A percentile compares a stretch with the other conserved stretches of the same genome.
Evolutionary conservation across 306 rosid genomes (phyloP).

Genomic region (Pterocarpus macrocarpus): DNA sequence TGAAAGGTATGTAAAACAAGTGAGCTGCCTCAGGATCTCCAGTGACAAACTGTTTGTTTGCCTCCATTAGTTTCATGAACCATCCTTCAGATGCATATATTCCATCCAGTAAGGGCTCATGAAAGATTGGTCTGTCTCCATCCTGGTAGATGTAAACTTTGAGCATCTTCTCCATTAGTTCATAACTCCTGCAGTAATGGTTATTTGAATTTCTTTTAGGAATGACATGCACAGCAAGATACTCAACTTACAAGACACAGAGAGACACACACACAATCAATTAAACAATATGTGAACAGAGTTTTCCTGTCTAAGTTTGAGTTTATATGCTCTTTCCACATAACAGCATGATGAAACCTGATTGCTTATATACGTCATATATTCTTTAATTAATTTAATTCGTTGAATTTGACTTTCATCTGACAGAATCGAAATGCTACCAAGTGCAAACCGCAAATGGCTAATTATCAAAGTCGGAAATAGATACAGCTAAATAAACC

Average conservation of each 20-base stretch:
- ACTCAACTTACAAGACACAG: slow-evolving; percentile 17
- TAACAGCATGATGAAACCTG: background rate
- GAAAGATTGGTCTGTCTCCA: slow-evolving; percentile 86
- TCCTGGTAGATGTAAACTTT: slow-evolving; percentile 82
- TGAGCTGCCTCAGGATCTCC: slow-evolving; percentile 74
- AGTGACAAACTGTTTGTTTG: slow-evolving; percentile 73
- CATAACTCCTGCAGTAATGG: slow-evolving; percentile 78
- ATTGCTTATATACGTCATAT: background rate
- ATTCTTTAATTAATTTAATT: background rate
- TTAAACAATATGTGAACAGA: slow-evolving; percentile 24
- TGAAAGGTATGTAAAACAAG: slow-evolving; percentile 94
- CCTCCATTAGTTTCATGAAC: slow-evolving; percentile 88
- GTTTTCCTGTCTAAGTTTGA: background rate
- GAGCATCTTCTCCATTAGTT: slow-evolving; percentile 85
- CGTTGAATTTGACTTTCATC: background rate
- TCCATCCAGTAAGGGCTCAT: slow-evolving; percentile 75
- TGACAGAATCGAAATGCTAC: background rate
- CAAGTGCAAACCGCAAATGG: background rate
- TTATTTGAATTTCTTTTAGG: slow-evolving; percentile 20
- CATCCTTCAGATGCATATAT: slow-evolving; percentile 99
- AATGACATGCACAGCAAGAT: slow-evolving; percentile 38
- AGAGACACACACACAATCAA: background rate
- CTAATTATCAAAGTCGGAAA: slow-evolving; percentile 20
- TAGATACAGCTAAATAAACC: background rate
- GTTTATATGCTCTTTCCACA: slow-evolving; percentile 10